phyloP scores from a whole-genome alignment of 345 rosid species.

The Fremontodendron californicum region DNA sequence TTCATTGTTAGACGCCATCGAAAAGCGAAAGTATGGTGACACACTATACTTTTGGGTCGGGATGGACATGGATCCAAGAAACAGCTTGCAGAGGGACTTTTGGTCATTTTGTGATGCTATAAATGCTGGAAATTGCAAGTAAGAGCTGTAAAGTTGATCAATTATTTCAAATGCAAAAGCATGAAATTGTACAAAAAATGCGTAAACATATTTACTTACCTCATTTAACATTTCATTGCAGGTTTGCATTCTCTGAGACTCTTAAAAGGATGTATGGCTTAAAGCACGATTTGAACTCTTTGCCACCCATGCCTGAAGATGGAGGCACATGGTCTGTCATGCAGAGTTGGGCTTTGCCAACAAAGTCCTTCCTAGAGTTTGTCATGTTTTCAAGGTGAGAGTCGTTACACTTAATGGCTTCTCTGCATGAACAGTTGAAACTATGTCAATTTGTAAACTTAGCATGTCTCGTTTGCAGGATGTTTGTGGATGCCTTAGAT shows the following conservation, averaged over 20 bases:
- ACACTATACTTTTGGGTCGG: constrained; percentile 93
- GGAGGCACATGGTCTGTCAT: constrained; percentile 94
- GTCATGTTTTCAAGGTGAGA: constrained; percentile 90
- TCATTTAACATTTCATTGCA: constrained; percentile 26
- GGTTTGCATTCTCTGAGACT: constrained; percentile 73
- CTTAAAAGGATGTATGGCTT: constrained; percentile 78
- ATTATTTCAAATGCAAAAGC: not conserved
- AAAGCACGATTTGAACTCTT: constrained; percentile 42
- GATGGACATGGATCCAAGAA: constrained; percentile 86
- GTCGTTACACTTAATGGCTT: not conserved
- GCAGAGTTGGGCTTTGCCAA: constrained; percentile 96
- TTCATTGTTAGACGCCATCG: constrained; percentile 62
- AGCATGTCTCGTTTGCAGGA: constrained; percentile 42
- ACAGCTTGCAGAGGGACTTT: constrained; percentile 61
- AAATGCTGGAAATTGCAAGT: constrained; percentile 98
- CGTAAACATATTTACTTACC: not conserved
- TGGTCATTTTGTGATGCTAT: constrained; percentile 97
- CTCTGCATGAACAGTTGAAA: not conserved
- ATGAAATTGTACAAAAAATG: not conserved
- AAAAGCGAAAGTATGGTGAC: constrained; percentile 66
- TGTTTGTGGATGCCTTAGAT: constrained; percentile 95
- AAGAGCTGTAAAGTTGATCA: constrained; percentile 23
- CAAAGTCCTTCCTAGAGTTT: constrained; percentile 90
- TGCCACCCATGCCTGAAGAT: constrained; percentile 85
- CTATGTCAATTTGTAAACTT: constrained; percentile 7